Percentiles rank a stretch among this genome's conserved stretches.
Evolutionary conservation across 768 basidiomycete genomes (phyloP).

Genomic region (Rhodocollybia butyracea): DNA sequence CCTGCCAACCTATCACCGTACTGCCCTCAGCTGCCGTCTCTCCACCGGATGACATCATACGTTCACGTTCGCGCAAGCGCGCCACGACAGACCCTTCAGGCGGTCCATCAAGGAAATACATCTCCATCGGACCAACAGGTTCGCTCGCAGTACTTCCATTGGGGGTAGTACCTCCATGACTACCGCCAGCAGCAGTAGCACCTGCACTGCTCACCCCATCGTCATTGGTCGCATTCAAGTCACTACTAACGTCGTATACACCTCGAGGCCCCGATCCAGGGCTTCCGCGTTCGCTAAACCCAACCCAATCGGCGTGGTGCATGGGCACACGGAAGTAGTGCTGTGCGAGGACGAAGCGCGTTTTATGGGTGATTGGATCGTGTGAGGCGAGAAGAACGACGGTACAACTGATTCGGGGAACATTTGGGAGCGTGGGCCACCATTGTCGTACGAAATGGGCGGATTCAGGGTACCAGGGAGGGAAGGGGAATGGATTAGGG

Average conservation of each 20-base stretch:
- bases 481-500: slow-evolving; percentile 63
- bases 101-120: slow-evolving; percentile 7
- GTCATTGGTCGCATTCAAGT: neutral
- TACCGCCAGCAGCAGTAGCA: neutral
- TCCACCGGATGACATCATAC: neutral
- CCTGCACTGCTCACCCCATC: neutral
- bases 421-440: slow-evolving; percentile 67
- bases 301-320: slow-evolving; percentile 7
- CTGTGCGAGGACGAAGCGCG: slow-evolving; percentile 65
- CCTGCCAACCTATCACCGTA: neutral
- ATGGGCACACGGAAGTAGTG: slow-evolving; percentile 76
- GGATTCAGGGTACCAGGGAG: slow-evolving; percentile 68
- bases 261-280: neutral
- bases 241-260: neutral
- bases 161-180: neutral
- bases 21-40: neutral
- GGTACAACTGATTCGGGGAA: slow-evolving; percentile 69
- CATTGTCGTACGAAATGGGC: slow-evolving; percentile 79
- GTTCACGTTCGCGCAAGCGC: neutral
- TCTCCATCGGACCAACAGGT: neutral
- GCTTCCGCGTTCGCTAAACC: neutral
- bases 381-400: slow-evolving; percentile 66
- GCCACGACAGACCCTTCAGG: slow-evolving; percentile 4
- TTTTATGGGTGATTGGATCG: slow-evolving; percentile 56
- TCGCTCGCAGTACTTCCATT: neutral